Evolutionary conservation across 2,329 filamentous ascomycete genomes (phyloP).

Genomic region (Acephala macrosclerotiorum): DNA sequence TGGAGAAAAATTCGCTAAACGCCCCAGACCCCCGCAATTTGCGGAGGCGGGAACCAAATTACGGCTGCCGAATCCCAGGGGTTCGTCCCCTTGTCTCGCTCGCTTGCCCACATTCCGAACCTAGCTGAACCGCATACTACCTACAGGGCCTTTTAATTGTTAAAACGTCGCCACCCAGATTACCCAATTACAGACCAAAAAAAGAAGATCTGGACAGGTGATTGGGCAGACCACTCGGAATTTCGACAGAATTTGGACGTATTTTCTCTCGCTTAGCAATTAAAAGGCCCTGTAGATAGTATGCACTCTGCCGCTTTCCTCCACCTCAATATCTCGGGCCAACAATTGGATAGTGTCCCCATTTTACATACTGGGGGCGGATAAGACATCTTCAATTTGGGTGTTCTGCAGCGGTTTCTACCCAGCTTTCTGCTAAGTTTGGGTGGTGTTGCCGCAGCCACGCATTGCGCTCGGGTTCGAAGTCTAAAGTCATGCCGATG

Average conservation of each 20-base stretch:
- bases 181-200: too few relatives aligned
- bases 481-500: background rate
- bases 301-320: slow-evolving; percentile 2
- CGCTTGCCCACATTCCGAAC: background rate
- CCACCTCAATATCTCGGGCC: background rate
- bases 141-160: too few relatives aligned
- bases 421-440: background rate
- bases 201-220: too few relatives aligned
- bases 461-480: background rate
- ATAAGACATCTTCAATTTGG: background rate
- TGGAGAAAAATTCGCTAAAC: background rate
- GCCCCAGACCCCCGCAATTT: background rate
- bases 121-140: too few relatives aligned
- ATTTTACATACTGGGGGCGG: background rate
- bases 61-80: background rate
- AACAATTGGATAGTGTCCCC: background rate
- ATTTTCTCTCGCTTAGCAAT: too few relatives aligned
- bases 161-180: too few relatives aligned
- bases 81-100: background rate
- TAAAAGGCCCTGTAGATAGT: too few relatives aligned
- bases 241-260: too few relatives aligned
- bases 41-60: background rate
- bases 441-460: background rate
- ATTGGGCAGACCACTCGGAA: too few relatives aligned
- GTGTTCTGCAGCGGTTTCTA: background rate